Evolutionary conservation across 228 moss, liverwort and hornwort genomes (phyloP).

Genomic region (Sphagnum fallax): DNA sequence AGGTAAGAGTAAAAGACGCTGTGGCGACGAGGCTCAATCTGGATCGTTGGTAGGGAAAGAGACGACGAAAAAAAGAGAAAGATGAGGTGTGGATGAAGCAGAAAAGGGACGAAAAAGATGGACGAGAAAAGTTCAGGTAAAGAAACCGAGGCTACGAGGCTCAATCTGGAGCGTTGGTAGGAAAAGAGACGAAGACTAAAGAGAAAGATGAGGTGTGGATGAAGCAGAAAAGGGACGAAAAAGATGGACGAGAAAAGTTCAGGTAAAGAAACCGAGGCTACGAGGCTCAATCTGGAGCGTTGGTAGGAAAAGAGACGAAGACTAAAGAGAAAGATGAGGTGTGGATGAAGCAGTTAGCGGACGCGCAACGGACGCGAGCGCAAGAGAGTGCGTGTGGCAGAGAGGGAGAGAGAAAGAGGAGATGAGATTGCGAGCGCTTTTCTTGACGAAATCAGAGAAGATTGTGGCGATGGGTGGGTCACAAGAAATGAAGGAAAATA

Average conservation of each 20-base stretch:
- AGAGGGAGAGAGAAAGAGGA: no score
- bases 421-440: no score
- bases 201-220: no score
- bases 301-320: not conserved
- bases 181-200: not conserved
- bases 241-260: not conserved
- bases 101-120: not conserved
- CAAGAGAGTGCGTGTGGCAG: no score
- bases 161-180: not conserved
- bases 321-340: not conserved
- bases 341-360: no score
- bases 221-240: not conserved
- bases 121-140: not conserved
- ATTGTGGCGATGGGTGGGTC: no score
- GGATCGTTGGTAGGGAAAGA: not conserved
- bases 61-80: not conserved
- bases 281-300: not conserved
- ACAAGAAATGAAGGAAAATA: no score
- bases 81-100: not conserved
- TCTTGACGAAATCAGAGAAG: no score
- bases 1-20: no score
- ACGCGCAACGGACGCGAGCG: no score
- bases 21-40: not conserved
- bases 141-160: not conserved
- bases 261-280: not conserved